Conservation (phyloP, 2,329 filamentous ascomycete species). For the Pseudocercospora vitis region DNA sequence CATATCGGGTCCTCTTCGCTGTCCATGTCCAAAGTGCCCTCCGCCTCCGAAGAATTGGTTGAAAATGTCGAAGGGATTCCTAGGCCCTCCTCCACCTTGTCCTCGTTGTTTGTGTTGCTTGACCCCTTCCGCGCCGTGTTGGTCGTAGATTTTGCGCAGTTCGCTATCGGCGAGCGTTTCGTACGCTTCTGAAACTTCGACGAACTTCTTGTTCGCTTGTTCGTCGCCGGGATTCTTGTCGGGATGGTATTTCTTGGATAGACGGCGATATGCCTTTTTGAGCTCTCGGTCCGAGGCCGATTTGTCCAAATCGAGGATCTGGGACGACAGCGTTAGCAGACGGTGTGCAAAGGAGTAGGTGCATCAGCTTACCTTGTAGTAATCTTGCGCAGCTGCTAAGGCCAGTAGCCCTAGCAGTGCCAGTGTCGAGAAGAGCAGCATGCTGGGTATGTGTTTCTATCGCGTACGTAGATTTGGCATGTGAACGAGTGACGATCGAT, state of each 20-base stretch:
- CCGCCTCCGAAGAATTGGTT: conserved; percentile 92
- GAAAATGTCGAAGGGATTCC: conserved; percentile 96
- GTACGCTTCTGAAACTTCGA: conserved; percentile 92
- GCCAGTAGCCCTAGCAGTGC: conserved; percentile 46
- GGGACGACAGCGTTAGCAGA: conserved; percentile 38
- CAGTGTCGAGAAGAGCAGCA: conserved; percentile 47
- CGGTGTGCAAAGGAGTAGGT: too few species aligned
- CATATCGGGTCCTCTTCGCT: conserved; percentile 82
- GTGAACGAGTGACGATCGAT: conserved; percentile 17
- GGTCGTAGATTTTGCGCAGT: conserved; percentile 85
- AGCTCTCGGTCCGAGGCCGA: conserved; percentile 82
- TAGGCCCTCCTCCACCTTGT: conserved; percentile 58
- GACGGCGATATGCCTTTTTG: conserved; percentile 85
- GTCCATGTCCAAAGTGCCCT: conserved; percentile 69
- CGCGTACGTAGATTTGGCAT: conserved; percentile 16
- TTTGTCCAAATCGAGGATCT: conserved; percentile 79
- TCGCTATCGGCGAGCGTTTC: conserved; percentile 80
- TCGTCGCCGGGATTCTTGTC: conserved; percentile 93
- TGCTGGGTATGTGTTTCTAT: conserved; percentile 26
- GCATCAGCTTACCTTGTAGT: conserved; percentile 69
- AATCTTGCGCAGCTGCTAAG: conserved; percentile 62
- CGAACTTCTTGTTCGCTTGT: conserved; percentile 83
- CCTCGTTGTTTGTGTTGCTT: conserved; percentile 76
- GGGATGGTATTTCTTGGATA: conserved; percentile 95
- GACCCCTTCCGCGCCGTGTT: conserved; percentile 87